Evolutionary conservation across 139 green algal genomes (phyloP).

Genomic region (Volvox reticuliferus): DNA sequence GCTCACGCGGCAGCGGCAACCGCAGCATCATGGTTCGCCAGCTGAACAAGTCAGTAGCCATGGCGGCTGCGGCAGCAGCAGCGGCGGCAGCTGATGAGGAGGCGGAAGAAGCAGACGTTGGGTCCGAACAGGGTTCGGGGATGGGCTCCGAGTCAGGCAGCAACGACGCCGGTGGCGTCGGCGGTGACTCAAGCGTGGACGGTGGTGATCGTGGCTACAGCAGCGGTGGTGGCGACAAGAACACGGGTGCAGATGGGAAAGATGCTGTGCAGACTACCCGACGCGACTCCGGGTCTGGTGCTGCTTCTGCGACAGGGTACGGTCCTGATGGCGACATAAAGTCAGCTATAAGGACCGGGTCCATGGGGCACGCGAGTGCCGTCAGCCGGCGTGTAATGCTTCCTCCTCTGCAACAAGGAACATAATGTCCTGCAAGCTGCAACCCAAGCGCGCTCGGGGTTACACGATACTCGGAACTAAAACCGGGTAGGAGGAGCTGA

Average conservation of each 20-base stretch:
- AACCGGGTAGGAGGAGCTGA: too few relatives aligned
- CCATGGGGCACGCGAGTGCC: background rate
- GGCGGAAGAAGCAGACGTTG: background rate
- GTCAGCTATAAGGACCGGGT: background rate
- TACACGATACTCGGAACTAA: too few relatives aligned
- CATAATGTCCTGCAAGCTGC: background rate
- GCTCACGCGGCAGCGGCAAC: background rate
- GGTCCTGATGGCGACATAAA: background rate
- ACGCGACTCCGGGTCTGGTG: too few relatives aligned
- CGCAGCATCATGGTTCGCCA: background rate
- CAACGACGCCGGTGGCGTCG: background rate
- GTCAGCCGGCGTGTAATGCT: background rate
- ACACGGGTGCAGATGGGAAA: background rate
- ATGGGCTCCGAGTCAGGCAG: background rate
- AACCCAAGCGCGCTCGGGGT: too few relatives aligned
- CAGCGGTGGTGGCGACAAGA: background rate
- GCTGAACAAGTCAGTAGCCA: conserved; percentile 8
- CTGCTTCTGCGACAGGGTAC: background rate
- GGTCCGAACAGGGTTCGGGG: background rate
- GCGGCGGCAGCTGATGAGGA: background rate
- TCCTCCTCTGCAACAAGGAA: background rate
- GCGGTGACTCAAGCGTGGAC: background rate
- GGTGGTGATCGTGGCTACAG: background rate
- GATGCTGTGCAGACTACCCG: too few relatives aligned
- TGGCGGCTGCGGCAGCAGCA: background rate